Base-by-base conservation (phyloP, 352 stramenopile species). In the Globisporangium cystogenes region DNA sequence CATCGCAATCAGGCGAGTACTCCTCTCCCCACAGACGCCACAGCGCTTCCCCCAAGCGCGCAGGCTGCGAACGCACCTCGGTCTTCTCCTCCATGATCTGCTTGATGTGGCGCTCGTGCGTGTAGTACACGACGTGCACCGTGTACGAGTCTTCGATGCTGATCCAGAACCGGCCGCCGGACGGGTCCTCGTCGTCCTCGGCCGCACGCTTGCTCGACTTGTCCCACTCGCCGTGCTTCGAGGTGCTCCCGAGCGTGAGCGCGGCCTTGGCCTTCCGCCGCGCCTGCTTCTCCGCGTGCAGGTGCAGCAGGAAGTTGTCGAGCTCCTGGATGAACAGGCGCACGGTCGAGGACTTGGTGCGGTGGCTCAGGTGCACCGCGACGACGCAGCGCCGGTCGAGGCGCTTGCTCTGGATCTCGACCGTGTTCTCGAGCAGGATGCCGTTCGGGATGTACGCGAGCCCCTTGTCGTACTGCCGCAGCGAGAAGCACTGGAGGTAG, bases 401-500 rank as follows among this genome's bases (percentile, higher is more conserved):
- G 29, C 56, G 71, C 54, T 90, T 90, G 42, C 64, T 78, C 23
- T 83, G 80, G 58, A 94, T 79, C 12, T 80, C 75, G 27, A 94
- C 60, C 12, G 72, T 69, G 55, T 91, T 83, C 44, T 90, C 76
- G 1, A 94, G 65, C 59, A 92, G 67, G 41, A 89, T 71, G 44
- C 79, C 78, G 39, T 91, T 94, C 1, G 83, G 83, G 40, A 94
- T 86, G 53, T 90, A 92, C 18, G 75, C 77, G 33, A 94, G 61
- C 0, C 76, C 72, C 53, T 92, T 89, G 59, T 94, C 83, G 51
- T 92, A 92, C 46, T 86, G 76, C 1, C 83, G 79, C 23, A 94
- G 49, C 8, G 79, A 85, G 62, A 94, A 90, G 7, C 70, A 85
- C 57, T 92, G 83, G 18, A 94, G 60, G 54, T 88, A 91, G 42